These are phyloP conservation scores for Lithohypha guttulata DNA, from an alignment of 2,329 filamentous ascomycete genomes.

Conservation along the genomic window DNA sequence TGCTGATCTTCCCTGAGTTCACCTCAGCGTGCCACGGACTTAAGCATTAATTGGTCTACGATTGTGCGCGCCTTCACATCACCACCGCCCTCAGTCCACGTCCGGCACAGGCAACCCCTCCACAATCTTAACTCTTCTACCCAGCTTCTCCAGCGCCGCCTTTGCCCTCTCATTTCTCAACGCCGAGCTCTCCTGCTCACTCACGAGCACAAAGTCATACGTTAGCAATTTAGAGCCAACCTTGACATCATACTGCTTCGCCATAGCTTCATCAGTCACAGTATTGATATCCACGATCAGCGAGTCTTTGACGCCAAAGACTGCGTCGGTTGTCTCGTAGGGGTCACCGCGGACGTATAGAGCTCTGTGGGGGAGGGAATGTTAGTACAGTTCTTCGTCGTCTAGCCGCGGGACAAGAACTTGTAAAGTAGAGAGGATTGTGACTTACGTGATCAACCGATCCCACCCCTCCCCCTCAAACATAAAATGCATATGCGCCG, in stretches of 20 bases:
- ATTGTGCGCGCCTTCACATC: no score
- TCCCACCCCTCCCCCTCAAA: slow-evolving; percentile 71
- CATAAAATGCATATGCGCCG: slow-evolving; percentile 80
- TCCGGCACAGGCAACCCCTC: slow-evolving; percentile 69
- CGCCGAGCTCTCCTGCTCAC: slow-evolving; percentile 55
- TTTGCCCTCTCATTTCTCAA: slow-evolving; percentile 57
- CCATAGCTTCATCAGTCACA: slow-evolving; percentile 20
- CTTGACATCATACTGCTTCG: slow-evolving; percentile 22
- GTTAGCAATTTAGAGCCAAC: slow-evolving; percentile 19
- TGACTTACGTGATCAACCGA: slow-evolving; percentile 66
- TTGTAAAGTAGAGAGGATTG: slow-evolving; percentile 1
- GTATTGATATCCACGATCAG: slow-evolving; percentile 23
- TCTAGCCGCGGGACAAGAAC: not conserved
- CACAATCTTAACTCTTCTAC: slow-evolving; percentile 59
- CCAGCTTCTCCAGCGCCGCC: slow-evolving; percentile 56
- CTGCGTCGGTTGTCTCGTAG: slow-evolving; percentile 24
- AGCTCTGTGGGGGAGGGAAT: slow-evolving; percentile 17
- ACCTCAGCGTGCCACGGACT: no score
- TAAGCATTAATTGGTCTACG: no score
- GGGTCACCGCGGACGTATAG: slow-evolving; percentile 24
- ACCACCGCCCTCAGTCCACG: slow-evolving; percentile 46
- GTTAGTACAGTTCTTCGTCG: not conserved
- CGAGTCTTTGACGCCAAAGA: slow-evolving; percentile 26
- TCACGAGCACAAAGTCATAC: slow-evolving; percentile 27
- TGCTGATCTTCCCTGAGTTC: no score